Evolutionary conservation across 2,329 filamentous ascomycete genomes (phyloP).

Genomic region (Sodiomyces alkalinus): DNA sequence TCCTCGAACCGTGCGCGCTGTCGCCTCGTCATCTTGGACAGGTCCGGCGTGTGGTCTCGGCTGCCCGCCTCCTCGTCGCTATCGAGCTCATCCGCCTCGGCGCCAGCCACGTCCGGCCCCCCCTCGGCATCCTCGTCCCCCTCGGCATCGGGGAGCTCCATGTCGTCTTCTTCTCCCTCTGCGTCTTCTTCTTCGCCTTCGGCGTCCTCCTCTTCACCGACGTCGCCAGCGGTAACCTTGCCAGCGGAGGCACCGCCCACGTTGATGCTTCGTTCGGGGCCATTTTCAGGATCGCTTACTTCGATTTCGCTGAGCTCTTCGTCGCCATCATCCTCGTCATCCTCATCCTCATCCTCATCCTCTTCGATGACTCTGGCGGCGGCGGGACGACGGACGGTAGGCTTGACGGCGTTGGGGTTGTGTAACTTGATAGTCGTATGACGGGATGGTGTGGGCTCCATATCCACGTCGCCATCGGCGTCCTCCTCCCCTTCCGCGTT

Average conservation of each 20-base stretch:
- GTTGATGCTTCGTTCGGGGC: constrained; percentile 17
- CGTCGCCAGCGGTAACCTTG: too few relatives aligned
- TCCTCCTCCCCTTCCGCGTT: constrained; percentile 17
- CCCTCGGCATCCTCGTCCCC: constrained; percentile 26
- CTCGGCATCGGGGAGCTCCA: constrained; percentile 15
- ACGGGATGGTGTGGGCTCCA: constrained; percentile 18
- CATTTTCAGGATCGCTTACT: constrained; percentile 12
- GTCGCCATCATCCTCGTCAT: constrained; percentile 9
- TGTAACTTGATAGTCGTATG: constrained; percentile 8
- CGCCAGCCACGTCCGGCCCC: constrained; percentile 12
- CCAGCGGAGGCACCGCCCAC: too few relatives aligned
- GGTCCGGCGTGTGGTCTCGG: constrained; percentile 33
- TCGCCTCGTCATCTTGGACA: constrained; percentile 45
- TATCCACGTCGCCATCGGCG: constrained; percentile 30
- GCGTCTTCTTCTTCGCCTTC: constrained; percentile 23
- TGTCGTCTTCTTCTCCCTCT: constrained; percentile 18
- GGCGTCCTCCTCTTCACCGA: constrained; percentile 24
- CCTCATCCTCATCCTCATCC: constrained; percentile 10
- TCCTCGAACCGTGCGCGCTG: constrained; percentile 45
- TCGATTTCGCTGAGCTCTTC: constrained; percentile 11
- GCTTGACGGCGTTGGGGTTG: constrained; percentile 6
- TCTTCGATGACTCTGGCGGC: constrained; percentile 8
- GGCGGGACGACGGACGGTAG: constrained; percentile 4
- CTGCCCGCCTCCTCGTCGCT: constrained; percentile 29
- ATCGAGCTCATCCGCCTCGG: constrained; percentile 22